A percentile compares a stretch with the other conserved stretches of the same genome.
Conservation (phyloP, 1,284 basidiomycete genomes). For the Phaffia rhodozyma region DNA sequence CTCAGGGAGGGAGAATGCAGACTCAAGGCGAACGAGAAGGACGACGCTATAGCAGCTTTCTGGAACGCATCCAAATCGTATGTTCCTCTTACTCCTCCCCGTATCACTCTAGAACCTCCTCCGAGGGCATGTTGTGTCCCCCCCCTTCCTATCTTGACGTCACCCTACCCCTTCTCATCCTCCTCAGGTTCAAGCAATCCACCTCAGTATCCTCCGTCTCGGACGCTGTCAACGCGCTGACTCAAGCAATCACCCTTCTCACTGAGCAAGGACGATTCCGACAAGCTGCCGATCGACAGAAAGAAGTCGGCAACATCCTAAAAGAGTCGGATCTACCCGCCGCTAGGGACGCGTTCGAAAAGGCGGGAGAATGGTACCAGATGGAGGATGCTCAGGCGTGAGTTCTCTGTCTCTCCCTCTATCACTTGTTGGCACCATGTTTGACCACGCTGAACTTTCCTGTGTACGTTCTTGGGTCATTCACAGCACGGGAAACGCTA, state of each 20-base stretch:
- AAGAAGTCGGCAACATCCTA: slow-evolving; percentile 43
- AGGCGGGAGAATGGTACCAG: slow-evolving; percentile 94
- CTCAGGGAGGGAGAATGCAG: slow-evolving; percentile 72
- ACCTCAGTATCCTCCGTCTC: slow-evolving; percentile 19
- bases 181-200: slow-evolving; percentile 16
- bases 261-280: slow-evolving; percentile 80
- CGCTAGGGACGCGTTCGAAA: slow-evolving; percentile 81
- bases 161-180: background rate
- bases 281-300: slow-evolving; percentile 94
- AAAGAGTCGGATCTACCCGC: slow-evolving; percentile 54
- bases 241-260: slow-evolving; percentile 71
- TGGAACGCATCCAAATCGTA: slow-evolving; percentile 93
- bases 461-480: background rate
- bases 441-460: background rate
- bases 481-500: slow-evolving; percentile 79
- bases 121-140: background rate
- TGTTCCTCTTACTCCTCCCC: slow-evolving; percentile 20
- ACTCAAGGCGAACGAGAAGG: slow-evolving; percentile 67
- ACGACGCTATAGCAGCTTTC: slow-evolving; percentile 92
- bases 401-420: slow-evolving; percentile 31
- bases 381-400: slow-evolving; percentile 94
- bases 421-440: slow-evolving; percentile 6
- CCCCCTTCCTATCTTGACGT: background rate
- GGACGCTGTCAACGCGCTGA: slow-evolving; percentile 88
- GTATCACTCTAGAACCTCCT: background rate